Conservation (phyloP, 768 basidiomycete genomes). For the Dioszegia hungarica region DNA sequence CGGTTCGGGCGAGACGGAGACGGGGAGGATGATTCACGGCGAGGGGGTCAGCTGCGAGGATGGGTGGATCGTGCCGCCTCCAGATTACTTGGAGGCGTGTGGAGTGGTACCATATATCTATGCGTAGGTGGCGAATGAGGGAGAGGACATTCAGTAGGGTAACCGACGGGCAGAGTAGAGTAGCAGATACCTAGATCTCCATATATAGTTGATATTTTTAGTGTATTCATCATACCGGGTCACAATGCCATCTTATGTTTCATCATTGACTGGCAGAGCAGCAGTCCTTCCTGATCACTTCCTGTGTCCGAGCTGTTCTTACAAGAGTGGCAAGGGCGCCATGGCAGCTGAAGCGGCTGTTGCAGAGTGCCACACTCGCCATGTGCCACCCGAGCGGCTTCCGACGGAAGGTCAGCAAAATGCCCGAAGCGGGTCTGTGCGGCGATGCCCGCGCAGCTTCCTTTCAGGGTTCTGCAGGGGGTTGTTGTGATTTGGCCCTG, state of each 20-base stretch:
- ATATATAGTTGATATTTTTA: not conserved
- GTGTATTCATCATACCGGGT: no score
- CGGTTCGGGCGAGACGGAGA: slow-evolving; percentile 14
- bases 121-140: not conserved
- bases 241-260: no score
- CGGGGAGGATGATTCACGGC: slow-evolving; percentile 35
- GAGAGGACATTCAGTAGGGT: not conserved
- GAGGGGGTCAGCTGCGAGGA: slow-evolving; percentile 29
- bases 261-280: no score
- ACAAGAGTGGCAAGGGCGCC: no score
- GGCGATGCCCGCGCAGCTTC: not conserved
- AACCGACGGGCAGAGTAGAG: not conserved
- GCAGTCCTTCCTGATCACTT: no score
- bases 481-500: not conserved
- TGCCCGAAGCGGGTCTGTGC: no score
- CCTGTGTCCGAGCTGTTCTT: no score
- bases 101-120: slow-evolving; percentile 30
- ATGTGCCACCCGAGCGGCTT: no score
- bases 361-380: not conserved
- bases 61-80: slow-evolving; percentile 42
- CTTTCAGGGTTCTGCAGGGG: not conserved
- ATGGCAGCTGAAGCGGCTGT: not conserved
- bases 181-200: no score
- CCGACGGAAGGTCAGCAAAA: no score
- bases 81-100: slow-evolving; percentile 35